Conservation (phyloP, 2,329 filamentous ascomycete species). For the Penicillium sp. region DNA sequence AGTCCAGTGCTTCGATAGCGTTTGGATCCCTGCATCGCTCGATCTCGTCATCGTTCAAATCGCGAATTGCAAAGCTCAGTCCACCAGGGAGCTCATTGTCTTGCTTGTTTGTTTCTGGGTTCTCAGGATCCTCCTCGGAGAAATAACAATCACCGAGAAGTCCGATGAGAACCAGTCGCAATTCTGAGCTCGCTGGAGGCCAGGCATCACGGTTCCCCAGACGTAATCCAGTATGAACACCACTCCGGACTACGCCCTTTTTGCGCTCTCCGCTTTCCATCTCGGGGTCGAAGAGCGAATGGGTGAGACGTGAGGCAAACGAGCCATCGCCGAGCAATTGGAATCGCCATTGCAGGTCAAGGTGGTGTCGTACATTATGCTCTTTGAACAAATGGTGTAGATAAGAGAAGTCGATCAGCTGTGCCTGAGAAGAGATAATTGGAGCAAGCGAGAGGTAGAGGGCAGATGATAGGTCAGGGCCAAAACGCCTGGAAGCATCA, state of each 20-base stretch:
- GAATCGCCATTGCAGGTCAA: constrained; percentile 75
- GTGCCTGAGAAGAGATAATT: constrained; percentile 71
- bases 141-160: constrained; percentile 75
- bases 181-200: constrained; percentile 91
- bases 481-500: constrained; percentile 27
- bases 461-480: constrained; percentile 53
- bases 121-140: constrained; percentile 25
- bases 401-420: constrained; percentile 74
- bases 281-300: constrained; percentile 82
- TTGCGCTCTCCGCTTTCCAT: constrained; percentile 76
- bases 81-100: constrained; percentile 62
- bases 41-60: constrained; percentile 76
- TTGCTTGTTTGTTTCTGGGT: constrained; percentile 25
- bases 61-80: constrained; percentile 80
- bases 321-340: constrained; percentile 82
- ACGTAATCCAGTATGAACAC: constrained; percentile 77
- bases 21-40: constrained; percentile 79
- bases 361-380: constrained; percentile 70
- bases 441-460: constrained; percentile 72
- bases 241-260: constrained; percentile 66
- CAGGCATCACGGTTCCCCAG: constrained; percentile 79
- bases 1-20: constrained; percentile 87
- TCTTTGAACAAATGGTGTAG: constrained; percentile 74
- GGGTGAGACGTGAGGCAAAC: constrained; percentile 76
- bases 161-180: constrained; percentile 86